phyloP scores from a whole-genome alignment of 78 protist species.

The Anaeramoeba flamelloides region DNA sequence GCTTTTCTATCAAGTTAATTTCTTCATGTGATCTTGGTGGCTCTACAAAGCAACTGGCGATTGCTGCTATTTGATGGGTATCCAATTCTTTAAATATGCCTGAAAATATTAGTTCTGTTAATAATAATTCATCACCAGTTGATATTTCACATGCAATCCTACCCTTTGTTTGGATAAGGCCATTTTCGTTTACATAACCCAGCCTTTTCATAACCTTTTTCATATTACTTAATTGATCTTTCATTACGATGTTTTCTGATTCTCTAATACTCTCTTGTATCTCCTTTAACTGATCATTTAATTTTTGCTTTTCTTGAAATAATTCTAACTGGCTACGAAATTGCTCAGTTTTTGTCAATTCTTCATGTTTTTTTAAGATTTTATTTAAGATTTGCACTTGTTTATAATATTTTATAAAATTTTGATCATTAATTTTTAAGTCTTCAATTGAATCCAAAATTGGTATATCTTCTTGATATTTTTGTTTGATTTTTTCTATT shows the following conservation, averaged over 20 bases:
- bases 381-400: neutral
- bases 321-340: neutral
- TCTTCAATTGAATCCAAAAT: slow-evolving; percentile 70
- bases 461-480: slow-evolving; percentile 38
- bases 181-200: slow-evolving; percentile 37
- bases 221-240: neutral
- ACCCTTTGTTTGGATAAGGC: slow-evolving; percentile 70
- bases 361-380: neutral
- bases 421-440: slow-evolving; percentile 39
- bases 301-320: neutral
- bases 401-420: neutral
- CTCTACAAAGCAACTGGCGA: slow-evolving; percentile 9
- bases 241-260: neutral
- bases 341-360: neutral
- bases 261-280: neutral
- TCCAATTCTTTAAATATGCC: slow-evolving; percentile 69
- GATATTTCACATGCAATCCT: slow-evolving; percentile 82
- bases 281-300: neutral
- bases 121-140: slow-evolving; percentile 75
- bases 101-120: slow-evolving; percentile 69
- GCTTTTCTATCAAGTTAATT: slow-evolving; percentile 7
- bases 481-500: too few species aligned
- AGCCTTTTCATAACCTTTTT: slow-evolving; percentile 9
- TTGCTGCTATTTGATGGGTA: slow-evolving; percentile 29
- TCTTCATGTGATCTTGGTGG: slow-evolving; percentile 5